Evolutionary conservation across 495 filamentous ascomycete species (phyloP), one percentile per base, ranked within the genome.

Genomic region (Lasiosphaeria hispida): DNA sequence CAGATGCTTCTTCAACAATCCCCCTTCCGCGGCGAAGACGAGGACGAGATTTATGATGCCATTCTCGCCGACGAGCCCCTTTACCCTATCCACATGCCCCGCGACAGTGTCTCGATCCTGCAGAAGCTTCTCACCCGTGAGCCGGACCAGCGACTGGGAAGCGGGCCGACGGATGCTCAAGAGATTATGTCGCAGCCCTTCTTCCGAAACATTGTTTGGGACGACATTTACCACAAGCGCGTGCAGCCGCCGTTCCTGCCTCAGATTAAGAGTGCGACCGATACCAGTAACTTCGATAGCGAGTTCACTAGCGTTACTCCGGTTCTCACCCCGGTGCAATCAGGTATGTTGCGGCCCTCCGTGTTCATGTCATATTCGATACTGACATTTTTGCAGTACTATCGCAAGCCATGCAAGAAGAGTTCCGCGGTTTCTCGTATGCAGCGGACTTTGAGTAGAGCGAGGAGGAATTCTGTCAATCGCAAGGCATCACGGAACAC

Each of bases 1-100:
- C 94, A 99, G 77, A 99, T 99, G 94, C 86, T 99, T 42, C 85
- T 99, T 40, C 94, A 99, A 67, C 94, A 99, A 69, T 97, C 92
- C 19, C 94, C 94, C 3, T 99, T 99, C 89, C 88, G 94, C 68
- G 94, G 94, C 66, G 94, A 99, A 70, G 94, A 99, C 68, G 94
- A 99, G 69, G 94, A 99, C 74, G 94, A 99, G 75, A 99, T 99
- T 60, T 99, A 99, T 82, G 94, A 99, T 67, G 93, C 94, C 43
- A 97, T 99, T 72, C 86, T 99, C 54, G 91, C 95, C 1, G 94
- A 99, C 66, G 94, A 99, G 72, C 92, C 95, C 37, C 82, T 99
- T 6, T 99, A 99, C 69, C 94, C 94, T 10, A 97, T 99, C 65
- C 92, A 97, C 74, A 99, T 99, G 94, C 93, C 94, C 51, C 86